phyloP scores from a whole-genome alignment of 108 stramenopile genomes.

The Skeletonema grethae region DNA sequence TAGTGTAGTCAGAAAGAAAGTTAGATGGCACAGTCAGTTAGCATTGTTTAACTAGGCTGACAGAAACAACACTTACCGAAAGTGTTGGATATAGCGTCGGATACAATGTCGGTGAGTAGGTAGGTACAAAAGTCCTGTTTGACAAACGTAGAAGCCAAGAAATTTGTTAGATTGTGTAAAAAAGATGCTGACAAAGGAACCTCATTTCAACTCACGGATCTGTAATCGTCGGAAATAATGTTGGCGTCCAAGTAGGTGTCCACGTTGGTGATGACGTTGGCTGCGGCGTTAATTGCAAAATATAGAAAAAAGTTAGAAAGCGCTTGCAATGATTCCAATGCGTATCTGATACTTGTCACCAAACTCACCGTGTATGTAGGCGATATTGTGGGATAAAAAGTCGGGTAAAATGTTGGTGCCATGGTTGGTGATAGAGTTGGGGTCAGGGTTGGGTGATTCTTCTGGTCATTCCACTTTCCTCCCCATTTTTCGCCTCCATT shows the following conservation, averaged over 20 bases:
- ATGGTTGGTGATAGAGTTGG: background rate
- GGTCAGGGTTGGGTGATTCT: background rate
- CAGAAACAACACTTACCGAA: background rate
- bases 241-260: background rate
- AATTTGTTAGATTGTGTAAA: background rate
- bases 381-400: background rate
- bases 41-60: background rate
- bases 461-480: background rate
- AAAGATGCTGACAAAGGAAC: too few species aligned
- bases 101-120: background rate
- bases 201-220: background rate
- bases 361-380: background rate
- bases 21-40: too few species aligned
- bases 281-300: background rate
- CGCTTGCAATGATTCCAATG: background rate
- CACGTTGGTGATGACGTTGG: constrained; percentile 1
- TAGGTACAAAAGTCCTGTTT: background rate
- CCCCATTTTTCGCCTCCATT: background rate
- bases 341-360: background rate
- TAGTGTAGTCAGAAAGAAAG: background rate
- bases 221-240: background rate
- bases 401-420: constrained; percentile 7
- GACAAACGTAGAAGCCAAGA: background rate
- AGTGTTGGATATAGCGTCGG: background rate
- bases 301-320: background rate